Conservation (phyloP, 2,329 filamentous ascomycete genomes). For the Karstenula rhodostoma region DNA sequence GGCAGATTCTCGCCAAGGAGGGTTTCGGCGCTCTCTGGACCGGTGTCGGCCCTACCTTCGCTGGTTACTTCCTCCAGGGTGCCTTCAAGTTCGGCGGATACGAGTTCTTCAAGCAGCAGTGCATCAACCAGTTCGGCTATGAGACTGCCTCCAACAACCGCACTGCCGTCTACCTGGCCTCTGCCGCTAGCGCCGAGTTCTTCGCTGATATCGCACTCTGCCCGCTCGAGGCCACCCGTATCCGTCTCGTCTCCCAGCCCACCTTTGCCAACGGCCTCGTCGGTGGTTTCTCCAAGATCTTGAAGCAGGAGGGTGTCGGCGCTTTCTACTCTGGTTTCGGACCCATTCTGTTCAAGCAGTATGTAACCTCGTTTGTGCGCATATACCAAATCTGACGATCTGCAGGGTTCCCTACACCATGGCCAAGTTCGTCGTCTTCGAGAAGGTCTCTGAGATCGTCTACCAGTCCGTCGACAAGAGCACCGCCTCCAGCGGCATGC, state of each 20-base stretch:
- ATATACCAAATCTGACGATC: slow-evolving; percentile 25
- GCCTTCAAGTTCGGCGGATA: slow-evolving; percentile 95
- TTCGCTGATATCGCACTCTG: slow-evolving; percentile 83
- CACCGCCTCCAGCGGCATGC: slow-evolving; percentile 69
- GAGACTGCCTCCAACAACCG: slow-evolving; percentile 75
- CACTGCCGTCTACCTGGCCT: slow-evolving; percentile 80
- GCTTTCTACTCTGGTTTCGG: slow-evolving; percentile 94
- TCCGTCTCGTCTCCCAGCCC: slow-evolving; percentile 89
- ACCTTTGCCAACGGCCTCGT: slow-evolving; percentile 83
- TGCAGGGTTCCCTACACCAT: slow-evolving; percentile 87
- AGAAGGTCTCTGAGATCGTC: slow-evolving; percentile 82
- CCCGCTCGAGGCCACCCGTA: slow-evolving; percentile 92
- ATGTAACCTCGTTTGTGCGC: slow-evolving; percentile 20
- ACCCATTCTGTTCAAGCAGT: slow-evolving; percentile 56
- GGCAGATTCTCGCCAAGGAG: slow-evolving; percentile 79
- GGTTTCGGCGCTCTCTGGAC: slow-evolving; percentile 87
- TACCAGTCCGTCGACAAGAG: slow-evolving; percentile 76
- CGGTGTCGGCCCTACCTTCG: slow-evolving; percentile 83
- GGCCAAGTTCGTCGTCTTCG: slow-evolving; percentile 94
- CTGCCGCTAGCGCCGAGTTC: slow-evolving; percentile 68
- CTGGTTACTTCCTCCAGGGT: slow-evolving; percentile 94
- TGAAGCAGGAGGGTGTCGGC: slow-evolving; percentile 80
- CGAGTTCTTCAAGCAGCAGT: slow-evolving; percentile 95
- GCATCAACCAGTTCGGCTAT: slow-evolving; percentile 79
- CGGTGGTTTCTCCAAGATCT: slow-evolving; percentile 82